These are phyloP conservation scores for Lycium ferocissimum DNA, from an alignment of 257 asterid species.

Conservation along the genomic window DNA sequence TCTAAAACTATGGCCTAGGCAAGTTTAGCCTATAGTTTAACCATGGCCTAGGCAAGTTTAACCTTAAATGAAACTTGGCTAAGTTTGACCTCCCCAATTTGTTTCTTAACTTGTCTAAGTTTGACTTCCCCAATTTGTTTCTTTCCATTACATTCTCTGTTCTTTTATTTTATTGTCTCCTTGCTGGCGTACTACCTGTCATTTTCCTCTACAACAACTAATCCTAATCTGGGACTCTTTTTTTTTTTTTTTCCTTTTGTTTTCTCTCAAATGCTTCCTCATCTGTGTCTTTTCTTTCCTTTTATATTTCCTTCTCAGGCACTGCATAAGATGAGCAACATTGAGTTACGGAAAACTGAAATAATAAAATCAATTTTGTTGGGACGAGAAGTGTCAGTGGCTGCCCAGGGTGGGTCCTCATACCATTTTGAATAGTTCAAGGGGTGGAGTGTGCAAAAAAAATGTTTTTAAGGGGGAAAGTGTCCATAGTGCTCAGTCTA, in stretches of 20 bases:
- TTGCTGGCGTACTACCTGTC: not conserved
- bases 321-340: not conserved
- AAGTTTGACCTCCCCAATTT: not conserved
- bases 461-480: not conserved
- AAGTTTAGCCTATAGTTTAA: not conserved
- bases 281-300: too few relatives aligned
- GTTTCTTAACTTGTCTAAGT: too few relatives aligned
- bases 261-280: too few relatives aligned
- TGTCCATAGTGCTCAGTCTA: not conserved
- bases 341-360: not conserved
- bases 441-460: not conserved
- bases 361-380: not conserved
- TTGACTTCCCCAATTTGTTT: not conserved
- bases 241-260: too few relatives aligned
- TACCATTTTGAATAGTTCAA: not conserved
- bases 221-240: not conserved
- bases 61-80: not conserved
- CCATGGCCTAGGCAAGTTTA: not conserved
- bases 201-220: not conserved
- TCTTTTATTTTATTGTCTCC: not conserved
- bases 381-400: not conserved
- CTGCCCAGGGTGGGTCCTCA: not conserved
- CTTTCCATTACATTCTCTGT: not conserved
- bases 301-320: conserved; percentile 4
- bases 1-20: not conserved